Conservation (phyloP, 2,329 filamentous ascomycete species). For the Cladophialophora psammophila region DNA sequence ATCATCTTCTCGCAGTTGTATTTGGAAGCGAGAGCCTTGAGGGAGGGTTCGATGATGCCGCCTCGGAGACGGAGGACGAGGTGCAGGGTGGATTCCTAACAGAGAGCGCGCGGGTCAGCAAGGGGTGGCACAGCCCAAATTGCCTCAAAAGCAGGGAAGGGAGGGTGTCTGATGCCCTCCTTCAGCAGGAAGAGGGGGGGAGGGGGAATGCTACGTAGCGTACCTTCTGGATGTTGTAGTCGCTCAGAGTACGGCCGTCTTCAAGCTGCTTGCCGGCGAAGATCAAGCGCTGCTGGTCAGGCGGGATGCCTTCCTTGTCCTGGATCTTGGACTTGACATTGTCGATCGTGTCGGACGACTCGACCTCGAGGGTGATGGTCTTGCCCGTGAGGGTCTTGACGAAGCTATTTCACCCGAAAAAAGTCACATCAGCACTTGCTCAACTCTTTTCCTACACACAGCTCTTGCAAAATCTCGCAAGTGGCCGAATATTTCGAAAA, state of each 20-base stretch:
- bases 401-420: slow-evolving; percentile 71
- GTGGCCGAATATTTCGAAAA: slow-evolving; percentile 20
- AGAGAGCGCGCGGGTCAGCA: not conserved
- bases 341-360: slow-evolving; percentile 99
- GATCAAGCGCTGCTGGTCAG: slow-evolving; percentile 98
- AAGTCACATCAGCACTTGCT: slow-evolving; percentile 12
- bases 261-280: slow-evolving; percentile 99
- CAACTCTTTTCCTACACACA: slow-evolving; percentile 7
- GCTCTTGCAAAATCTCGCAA: slow-evolving; percentile 41
- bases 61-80: slow-evolving; percentile 98
- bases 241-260: slow-evolving; percentile 93
- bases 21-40: slow-evolving; percentile 98
- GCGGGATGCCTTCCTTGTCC: slow-evolving; percentile 98
- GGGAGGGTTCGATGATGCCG: slow-evolving; percentile 98
- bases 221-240: slow-evolving; percentile 99
- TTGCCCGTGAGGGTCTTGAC: slow-evolving; percentile 99
- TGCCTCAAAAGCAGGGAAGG: not conserved
- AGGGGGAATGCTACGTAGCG: slow-evolving; percentile 41
- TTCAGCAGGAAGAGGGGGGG: not conserved
- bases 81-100: slow-evolving; percentile 94
- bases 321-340: slow-evolving; percentile 99
- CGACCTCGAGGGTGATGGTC: slow-evolving; percentile 99
- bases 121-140: not conserved
- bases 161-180: not conserved
- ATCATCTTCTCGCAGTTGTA: slow-evolving; percentile 99